Conservation (phyloP, 176 grass and related monocot species). For the Aegilops sharonensis region DNA sequence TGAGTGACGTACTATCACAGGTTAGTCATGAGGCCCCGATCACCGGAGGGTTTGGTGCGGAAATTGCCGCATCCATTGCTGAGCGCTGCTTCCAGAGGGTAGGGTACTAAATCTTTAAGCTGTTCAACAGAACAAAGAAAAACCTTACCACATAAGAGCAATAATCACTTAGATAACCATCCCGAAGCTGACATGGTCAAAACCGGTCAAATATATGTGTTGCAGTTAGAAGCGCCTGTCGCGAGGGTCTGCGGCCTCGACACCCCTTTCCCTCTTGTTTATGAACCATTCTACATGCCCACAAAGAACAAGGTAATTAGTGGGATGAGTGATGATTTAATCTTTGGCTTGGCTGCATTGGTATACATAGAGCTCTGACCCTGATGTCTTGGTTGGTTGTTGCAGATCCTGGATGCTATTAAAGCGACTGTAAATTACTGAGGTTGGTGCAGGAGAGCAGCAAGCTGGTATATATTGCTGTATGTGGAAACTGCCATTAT, state of each 20-base stretch:
- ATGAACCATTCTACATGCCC: constrained; percentile 91
- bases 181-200: neutral
- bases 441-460: neutral
- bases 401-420: constrained; percentile 73
- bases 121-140: neutral
- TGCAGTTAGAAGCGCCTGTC: constrained; percentile 83
- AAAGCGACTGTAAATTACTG: constrained; percentile 84
- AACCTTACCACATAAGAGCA: neutral
- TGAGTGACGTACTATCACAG: constrained; percentile 15
- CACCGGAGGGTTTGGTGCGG: constrained; percentile 86
- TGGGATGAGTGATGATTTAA: neutral
- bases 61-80: constrained; percentile 80
- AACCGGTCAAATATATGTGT: neutral
- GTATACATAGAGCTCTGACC: neutral
- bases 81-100: constrained; percentile 94
- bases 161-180: neutral
- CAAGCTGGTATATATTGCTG: neutral
- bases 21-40: constrained; percentile 92
- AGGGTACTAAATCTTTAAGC: constrained; percentile 30
- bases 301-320: constrained; percentile 78
- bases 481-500: too few relatives aligned
- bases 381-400: neutral
- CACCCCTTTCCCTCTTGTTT: constrained; percentile 91
- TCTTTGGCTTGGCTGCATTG: neutral
- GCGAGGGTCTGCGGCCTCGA: constrained; percentile 82